Conservation (phyloP, 2,329 filamentous ascomycete genomes). For the Claviceps africana region DNA sequence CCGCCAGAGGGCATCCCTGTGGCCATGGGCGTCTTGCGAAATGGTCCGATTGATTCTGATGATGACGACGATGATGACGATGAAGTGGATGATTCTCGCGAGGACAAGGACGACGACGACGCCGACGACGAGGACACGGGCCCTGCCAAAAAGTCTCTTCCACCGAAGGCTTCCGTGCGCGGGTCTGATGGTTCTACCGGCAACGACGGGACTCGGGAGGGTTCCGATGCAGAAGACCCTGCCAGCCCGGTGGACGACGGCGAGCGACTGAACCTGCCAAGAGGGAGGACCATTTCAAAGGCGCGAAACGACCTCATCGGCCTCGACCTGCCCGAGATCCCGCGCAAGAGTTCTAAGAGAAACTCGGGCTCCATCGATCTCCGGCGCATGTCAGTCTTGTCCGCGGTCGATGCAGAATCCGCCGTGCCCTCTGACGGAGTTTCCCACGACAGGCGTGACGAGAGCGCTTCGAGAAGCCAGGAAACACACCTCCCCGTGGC, state of each 20-base stretch:
- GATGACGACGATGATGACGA: conserved; percentile 27
- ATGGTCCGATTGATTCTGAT: conserved; percentile 50
- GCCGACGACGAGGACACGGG: conserved; percentile 24
- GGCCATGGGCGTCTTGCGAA: conserved; percentile 44
- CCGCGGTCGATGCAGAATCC: conserved; percentile 4
- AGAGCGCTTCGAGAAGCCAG: conserved; percentile 1
- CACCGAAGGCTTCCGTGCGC: conserved; percentile 13
- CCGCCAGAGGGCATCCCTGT: conserved; percentile 54
- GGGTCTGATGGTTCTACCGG: conserved; percentile 26
- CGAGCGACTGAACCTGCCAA: conserved; percentile 12
- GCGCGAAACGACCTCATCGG: neutral
- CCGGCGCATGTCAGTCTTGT: conserved; percentile 9
- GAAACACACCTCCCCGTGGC: conserved; percentile 9
- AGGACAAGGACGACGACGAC: conserved; percentile 13
- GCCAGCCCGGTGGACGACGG: conserved; percentile 13
- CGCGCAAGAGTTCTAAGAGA: conserved; percentile 60
- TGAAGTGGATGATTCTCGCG: neutral
- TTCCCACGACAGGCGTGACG: conserved; percentile 7
- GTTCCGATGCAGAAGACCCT: conserved; percentile 29
- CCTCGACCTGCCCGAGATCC: conserved; percentile 41
- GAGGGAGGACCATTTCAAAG: neutral
- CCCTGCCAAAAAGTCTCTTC: conserved; percentile 12
- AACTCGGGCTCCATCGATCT: conserved; percentile 29
- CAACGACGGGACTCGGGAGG: conserved; percentile 29
- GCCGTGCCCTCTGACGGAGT: conserved; percentile 7